Evolutionary conservation across 495 filamentous ascomycete genomes (phyloP).

Genomic region (Neurospora sp.): DNA sequence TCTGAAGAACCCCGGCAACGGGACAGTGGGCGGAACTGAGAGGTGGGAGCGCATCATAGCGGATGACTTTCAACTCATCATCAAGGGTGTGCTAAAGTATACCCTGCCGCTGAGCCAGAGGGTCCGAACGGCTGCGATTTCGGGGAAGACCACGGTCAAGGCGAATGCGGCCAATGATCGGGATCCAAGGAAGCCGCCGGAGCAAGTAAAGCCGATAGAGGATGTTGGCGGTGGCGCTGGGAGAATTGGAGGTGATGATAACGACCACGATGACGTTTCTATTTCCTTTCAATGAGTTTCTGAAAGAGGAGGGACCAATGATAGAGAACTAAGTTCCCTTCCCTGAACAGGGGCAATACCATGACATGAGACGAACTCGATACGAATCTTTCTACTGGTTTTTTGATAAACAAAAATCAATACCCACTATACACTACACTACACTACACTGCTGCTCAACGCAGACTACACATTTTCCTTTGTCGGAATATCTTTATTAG

Average conservation of each 20-base stretch:
- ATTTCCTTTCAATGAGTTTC: neutral
- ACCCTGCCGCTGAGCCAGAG: constrained; percentile 71
- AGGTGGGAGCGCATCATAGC: constrained; percentile 87
- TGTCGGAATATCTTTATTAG: neutral
- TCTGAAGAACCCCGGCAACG: constrained; percentile 73
- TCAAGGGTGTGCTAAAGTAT: constrained; percentile 84
- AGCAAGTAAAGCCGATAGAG: neutral
- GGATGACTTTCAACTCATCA: constrained; percentile 84
- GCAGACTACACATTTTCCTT: neutral
- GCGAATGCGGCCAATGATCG: constrained; percentile 38
- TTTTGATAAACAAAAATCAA: neutral
- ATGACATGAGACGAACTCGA: neutral
- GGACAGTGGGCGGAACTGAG: constrained; percentile 74
- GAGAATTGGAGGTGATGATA: neutral
- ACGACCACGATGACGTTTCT: neutral
- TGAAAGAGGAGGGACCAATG: neutral
- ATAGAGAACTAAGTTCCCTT: neutral
- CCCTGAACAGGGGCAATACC: neutral
- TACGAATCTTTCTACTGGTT: neutral
- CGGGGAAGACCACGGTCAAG: constrained; percentile 40
- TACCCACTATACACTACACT: neutral
- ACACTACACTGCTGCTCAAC: neutral
- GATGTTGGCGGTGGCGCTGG: neutral
- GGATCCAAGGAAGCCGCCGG: neutral
- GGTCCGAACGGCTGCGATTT: constrained; percentile 43